Conservation (phyloP, 1,139 yeast species). For the Barnettozyma hawaiiensis region DNA sequence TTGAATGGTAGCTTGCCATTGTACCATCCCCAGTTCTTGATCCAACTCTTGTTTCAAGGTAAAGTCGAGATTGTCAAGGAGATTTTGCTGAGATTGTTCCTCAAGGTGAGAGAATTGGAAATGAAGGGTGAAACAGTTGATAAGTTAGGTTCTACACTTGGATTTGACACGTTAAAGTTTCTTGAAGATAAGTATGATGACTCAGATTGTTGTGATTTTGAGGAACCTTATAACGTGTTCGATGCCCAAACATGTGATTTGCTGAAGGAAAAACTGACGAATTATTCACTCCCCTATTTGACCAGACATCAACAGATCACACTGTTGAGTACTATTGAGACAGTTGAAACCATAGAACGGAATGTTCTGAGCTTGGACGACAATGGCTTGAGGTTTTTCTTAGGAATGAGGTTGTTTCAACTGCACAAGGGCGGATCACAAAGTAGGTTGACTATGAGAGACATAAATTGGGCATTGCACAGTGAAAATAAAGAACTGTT, state of each 20-base stretch:
- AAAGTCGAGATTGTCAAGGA: slow-evolving; percentile 52
- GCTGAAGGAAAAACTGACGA: slow-evolving; percentile 56
- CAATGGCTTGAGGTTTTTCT: slow-evolving; percentile 65
- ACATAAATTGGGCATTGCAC: slow-evolving; percentile 82
- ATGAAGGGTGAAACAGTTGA: slow-evolving; percentile 33
- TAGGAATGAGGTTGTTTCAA: slow-evolving; percentile 68
- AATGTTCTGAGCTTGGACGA: slow-evolving; percentile 53
- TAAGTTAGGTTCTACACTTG: slow-evolving; percentile 34
- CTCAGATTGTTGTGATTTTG: slow-evolving; percentile 22
- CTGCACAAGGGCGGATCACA: slow-evolving; percentile 43
- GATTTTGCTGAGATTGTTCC: slow-evolving; percentile 49
- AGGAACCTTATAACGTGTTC: slow-evolving; percentile 41
- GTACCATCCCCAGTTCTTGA: slow-evolving; percentile 85
- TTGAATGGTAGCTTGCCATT: slow-evolving; percentile 86
- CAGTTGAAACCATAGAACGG: slow-evolving; percentile 50
- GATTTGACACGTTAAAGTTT: slow-evolving; percentile 31
- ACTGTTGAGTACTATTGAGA: slow-evolving; percentile 60
- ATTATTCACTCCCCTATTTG: slow-evolving; percentile 65
- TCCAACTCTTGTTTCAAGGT: slow-evolving; percentile 68
- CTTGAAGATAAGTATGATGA: slow-evolving; percentile 23
- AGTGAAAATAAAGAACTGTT: slow-evolving; percentile 72
- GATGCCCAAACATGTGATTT: slow-evolving; percentile 41
- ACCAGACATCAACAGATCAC: slow-evolving; percentile 93
- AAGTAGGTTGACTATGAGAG: slow-evolving; percentile 63
- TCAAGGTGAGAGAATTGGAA: slow-evolving; percentile 46